phyloP scores from a whole-genome alignment of 2,329 filamentous ascomycete species.

The Daldinia sp. region DNA sequence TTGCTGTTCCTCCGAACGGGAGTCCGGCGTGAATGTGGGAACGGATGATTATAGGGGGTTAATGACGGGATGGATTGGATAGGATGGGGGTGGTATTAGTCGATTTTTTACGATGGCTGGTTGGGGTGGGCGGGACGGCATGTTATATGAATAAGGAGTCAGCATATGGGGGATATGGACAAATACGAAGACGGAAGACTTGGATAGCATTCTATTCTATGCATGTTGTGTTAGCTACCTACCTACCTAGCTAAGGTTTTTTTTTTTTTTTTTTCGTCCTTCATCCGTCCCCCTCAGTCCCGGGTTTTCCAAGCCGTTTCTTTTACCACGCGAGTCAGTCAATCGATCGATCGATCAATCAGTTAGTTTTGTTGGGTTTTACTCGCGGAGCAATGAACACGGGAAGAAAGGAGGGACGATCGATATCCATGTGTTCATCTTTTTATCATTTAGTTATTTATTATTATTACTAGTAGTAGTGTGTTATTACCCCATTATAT shows the following conservation, averaged over 20 bases:
- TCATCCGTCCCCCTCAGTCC: not conserved
- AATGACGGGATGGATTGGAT: not conserved
- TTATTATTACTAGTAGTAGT: not conserved
- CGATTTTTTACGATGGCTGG: not conserved
- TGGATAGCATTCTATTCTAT: not conserved
- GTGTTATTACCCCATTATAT: not conserved
- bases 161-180: too few species aligned
- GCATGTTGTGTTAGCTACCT: too few species aligned
- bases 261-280: not conserved
- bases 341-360: too few species aligned
- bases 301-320: not conserved
- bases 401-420: slow-evolving; percentile 7
- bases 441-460: not conserved
- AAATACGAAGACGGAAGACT: not conserved
- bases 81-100: not conserved
- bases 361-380: not conserved
- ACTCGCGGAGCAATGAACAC: not conserved
- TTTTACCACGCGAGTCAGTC: not conserved
- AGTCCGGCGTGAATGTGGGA: not conserved
- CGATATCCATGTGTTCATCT: slow-evolving; percentile 12
- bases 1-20: not conserved
- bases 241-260: not conserved
- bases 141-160: too few species aligned
- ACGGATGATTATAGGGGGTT: not conserved
- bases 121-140: not conserved